Evolutionary conservation across 2,329 filamentous ascomycete genomes (phyloP), one percentile per base, ranked within the genome.

Genomic region (Fusarium zealandicum): DNA sequence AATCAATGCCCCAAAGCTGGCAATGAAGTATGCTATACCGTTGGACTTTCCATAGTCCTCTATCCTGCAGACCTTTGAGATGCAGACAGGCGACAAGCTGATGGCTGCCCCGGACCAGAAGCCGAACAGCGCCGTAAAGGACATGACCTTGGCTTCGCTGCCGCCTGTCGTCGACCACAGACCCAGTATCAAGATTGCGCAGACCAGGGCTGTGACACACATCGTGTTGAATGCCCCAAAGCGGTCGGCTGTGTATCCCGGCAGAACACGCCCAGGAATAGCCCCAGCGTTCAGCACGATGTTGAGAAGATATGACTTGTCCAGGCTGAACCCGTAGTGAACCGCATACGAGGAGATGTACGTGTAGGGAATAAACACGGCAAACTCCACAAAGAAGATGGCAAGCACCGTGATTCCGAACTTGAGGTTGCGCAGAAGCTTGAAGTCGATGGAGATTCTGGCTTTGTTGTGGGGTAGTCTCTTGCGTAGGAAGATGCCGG

Each of bases 81-180:
- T 80, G 57, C 88, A 91, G 1, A 91, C 89, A 0, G 89, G 88
- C 0, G 87, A 88, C 41, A 92, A 69, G 5, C 81, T 84, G 64
- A 92, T 90, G 51, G 88, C 89, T 28, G 81, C 83, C 0, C 89
- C 89, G 13, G 82, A 87, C 13, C 82, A 85, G 66, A 92, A 90
- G 0, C 89, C 89, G 69, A 90, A 90, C 1, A 89, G 66, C 1
- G 88, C 70, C 0, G 82, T 78, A 63, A 88, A 92, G 1, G 84
- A 76, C 43, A 89, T 78, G 0, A 86, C 76, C 17, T 86, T 70
- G 0, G 79, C 70, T 33, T 78, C 71, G 9, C 71, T 76, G 4
- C 73, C 70, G 2, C 77, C 72, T 1, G 55, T 42, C 14, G 37
- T 37, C 5, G 53, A 12, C 56, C 53, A 59, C 9, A 61, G 48